Evolutionary conservation across 352 stramenopile genomes (phyloP).

Genomic region (Pythium sp.): DNA sequence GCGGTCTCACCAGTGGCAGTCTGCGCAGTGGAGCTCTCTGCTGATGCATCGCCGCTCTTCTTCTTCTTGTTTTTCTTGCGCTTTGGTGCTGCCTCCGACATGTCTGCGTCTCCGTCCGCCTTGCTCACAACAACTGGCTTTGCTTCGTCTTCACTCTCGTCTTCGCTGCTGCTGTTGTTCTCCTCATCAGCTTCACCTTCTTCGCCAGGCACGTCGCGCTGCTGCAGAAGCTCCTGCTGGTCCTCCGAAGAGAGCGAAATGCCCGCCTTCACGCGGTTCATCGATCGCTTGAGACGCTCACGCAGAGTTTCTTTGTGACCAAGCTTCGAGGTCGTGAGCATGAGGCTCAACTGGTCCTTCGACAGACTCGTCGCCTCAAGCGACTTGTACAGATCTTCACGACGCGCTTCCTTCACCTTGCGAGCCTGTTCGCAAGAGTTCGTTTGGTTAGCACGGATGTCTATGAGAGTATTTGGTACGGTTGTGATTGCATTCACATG

Average conservation of each 20-base stretch:
- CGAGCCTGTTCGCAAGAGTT: constrained; percentile 26
- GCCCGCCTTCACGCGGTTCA: constrained; percentile 76
- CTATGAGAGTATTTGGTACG: neutral
- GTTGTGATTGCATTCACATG: neutral
- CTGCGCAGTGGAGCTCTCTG: constrained; percentile 11
- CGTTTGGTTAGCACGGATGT: neutral
- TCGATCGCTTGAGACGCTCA: constrained; percentile 70
- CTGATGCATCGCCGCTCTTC: constrained; percentile 21
- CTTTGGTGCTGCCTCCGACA: constrained; percentile 7
- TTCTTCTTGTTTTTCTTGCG: constrained; percentile 21
- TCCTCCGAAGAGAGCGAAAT: constrained; percentile 50
- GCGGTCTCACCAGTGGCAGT: neutral
- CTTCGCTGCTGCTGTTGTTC: constrained; percentile 15
- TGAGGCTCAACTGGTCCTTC: constrained; percentile 61
- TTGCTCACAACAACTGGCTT: neutral
- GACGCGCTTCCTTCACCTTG: constrained; percentile 76
- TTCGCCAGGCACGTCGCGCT: constrained; percentile 20
- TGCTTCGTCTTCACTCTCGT: constrained; percentile 17
- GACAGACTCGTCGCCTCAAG: constrained; percentile 58
- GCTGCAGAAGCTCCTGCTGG: constrained; percentile 58
- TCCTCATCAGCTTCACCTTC: constrained; percentile 23
- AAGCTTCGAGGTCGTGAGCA: constrained; percentile 74
- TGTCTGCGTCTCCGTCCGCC: neutral
- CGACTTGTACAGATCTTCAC: constrained; percentile 80
- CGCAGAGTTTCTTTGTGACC: constrained; percentile 82